Conservation (phyloP, 371 early-diverging fungal species). For the Modicella reniformis region DNA sequence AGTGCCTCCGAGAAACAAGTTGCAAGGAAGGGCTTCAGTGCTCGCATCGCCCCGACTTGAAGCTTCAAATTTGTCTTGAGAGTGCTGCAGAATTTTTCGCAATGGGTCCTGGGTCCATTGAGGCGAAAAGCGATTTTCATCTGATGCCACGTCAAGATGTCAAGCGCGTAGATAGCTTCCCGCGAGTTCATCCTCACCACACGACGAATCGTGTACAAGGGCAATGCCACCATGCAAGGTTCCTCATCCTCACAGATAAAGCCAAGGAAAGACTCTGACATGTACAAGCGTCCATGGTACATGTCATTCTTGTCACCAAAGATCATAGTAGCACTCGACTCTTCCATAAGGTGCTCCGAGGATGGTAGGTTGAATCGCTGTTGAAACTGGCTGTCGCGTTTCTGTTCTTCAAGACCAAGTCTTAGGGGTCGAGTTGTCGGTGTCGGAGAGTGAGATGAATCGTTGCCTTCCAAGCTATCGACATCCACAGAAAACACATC, state of each 20-base stretch:
- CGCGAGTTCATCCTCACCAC: conserved; percentile 81
- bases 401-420: conserved; percentile 74
- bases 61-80: conserved; percentile 64
- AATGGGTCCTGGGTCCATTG: conserved; percentile 60
- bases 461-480: conserved; percentile 34
- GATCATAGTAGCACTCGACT: conserved; percentile 63
- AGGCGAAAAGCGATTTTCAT: conserved; percentile 61
- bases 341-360: conserved; percentile 70
- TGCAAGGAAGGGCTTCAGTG: conserved; percentile 81
- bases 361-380: conserved; percentile 75
- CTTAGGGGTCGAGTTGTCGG: conserved; percentile 65
- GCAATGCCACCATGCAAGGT: conserved; percentile 78
- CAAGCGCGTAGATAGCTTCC: conserved; percentile 58
- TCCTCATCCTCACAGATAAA: conserved; percentile 74
- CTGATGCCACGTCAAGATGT: conserved; percentile 74
- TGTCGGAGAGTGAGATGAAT: conserved; percentile 29
- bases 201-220: conserved; percentile 88
- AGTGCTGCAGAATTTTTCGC: conserved; percentile 63
- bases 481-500: conserved; percentile 48
- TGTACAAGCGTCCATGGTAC: conserved; percentile 73
- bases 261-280: conserved; percentile 87
- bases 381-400: conserved; percentile 82
- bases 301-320: conserved; percentile 53
- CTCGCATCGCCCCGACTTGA: conserved; percentile 80
- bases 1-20: conserved; percentile 83